Percentiles rank a stretch among this genome's conserved stretches.
Conservation (phyloP, 805 yeast genomes). For the Ogataea degrootiae region DNA sequence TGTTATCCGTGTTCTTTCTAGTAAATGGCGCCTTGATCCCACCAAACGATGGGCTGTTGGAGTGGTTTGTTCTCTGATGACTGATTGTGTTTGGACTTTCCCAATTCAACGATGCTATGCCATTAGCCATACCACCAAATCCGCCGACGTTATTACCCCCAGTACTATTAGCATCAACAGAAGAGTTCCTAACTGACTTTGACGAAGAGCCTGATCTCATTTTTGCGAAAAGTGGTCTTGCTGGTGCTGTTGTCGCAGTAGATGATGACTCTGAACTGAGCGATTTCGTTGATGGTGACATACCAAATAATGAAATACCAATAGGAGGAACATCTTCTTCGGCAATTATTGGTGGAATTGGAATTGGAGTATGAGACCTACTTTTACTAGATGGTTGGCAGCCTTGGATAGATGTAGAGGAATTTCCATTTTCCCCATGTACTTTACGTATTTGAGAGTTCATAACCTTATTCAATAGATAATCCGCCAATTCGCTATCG, state of each 20-base stretch:
- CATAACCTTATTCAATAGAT: conserved; percentile 9
- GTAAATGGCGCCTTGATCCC: too few species aligned
- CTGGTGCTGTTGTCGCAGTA: not conserved
- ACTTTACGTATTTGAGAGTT: conserved; percentile 6
- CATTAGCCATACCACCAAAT: not conserved
- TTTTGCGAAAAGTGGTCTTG: not conserved
- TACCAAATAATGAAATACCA: not conserved
- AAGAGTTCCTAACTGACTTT: not conserved
- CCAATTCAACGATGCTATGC: too few species aligned
- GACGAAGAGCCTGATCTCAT: not conserved
- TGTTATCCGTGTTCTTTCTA: too few species aligned
- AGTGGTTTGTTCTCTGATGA: too few species aligned
- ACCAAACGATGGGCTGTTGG: too few species aligned
- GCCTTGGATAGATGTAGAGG: too few species aligned
- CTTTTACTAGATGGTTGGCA: not conserved
- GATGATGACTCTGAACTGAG: not conserved
- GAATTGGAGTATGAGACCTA: not conserved
- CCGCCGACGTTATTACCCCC: not conserved
- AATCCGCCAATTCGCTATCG: conserved; percentile 8
- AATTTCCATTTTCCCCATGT: not conserved
- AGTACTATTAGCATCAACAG: not conserved
- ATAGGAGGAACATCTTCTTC: not conserved
- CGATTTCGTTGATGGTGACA: not conserved
- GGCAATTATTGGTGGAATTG: not conserved
- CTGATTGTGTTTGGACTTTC: too few species aligned